Evolutionary conservation across 805 yeast species (phyloP).

Genomic region (Ogataea allantospora): DNA sequence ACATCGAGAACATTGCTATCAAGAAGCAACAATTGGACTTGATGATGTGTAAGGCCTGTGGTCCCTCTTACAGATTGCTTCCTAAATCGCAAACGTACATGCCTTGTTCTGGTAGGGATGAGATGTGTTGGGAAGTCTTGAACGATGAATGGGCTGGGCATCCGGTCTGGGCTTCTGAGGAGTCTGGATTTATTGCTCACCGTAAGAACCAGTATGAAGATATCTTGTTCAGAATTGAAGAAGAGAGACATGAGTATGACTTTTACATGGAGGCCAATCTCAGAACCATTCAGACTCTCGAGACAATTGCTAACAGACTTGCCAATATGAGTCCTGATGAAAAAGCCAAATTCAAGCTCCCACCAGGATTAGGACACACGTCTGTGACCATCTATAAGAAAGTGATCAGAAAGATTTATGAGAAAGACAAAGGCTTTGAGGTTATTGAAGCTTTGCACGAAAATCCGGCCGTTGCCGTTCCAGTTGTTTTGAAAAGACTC

Average conservation of each 20-base stretch:
- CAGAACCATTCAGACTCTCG: conserved; percentile 92
- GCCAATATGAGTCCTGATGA: conserved; percentile 93
- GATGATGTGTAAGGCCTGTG: conserved; percentile 87
- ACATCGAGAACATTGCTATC: conserved; percentile 82
- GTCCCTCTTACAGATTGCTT: conserved; percentile 89
- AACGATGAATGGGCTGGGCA: conserved; percentile 99
- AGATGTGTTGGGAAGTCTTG: conserved; percentile 97
- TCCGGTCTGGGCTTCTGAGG: conserved; percentile 99
- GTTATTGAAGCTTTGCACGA: conserved; percentile 95
- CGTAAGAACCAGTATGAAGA: conserved; percentile 98
- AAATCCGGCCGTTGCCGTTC: conserved; percentile 92
- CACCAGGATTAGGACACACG: conserved; percentile 91
- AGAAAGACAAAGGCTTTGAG: conserved; percentile 91
- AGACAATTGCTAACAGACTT: conserved; percentile 90
- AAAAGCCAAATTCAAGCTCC: conserved; percentile 78
- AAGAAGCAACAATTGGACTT: conserved; percentile 91
- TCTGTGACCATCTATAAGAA: conserved; percentile 90
- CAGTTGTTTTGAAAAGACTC: conserved; percentile 85
- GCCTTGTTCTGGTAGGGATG: conserved; percentile 99
- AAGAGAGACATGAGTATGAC: conserved; percentile 96
- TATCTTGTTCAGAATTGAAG: conserved; percentile 90
- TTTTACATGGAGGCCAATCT: conserved; percentile 92
- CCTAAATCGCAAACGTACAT: conserved; percentile 93
- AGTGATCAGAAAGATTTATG: conserved; percentile 88
- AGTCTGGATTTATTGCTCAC: conserved; percentile 98